Evolutionary conservation across 176 grass and related monocot species (phyloP).

Genomic region (Triticum turgidum): DNA sequence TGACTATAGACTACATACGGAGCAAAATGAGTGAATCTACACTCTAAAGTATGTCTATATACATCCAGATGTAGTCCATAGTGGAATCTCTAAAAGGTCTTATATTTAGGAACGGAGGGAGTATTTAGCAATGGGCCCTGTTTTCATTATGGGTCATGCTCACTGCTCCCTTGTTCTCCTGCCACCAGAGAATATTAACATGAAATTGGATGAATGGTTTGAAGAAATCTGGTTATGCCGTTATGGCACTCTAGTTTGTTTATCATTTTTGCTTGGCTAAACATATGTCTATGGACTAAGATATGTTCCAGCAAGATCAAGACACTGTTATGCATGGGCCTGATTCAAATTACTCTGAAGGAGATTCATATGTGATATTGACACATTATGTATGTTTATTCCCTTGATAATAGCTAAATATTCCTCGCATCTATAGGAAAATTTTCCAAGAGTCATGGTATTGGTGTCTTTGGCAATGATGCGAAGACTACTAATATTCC

Average conservation of each 20-base stretch:
- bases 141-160: neutral
- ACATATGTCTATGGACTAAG: conserved; percentile 7
- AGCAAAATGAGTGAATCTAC: too few relatives aligned
- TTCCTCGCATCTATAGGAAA: conserved; percentile 55
- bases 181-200: conserved; percentile 9
- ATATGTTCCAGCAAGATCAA: neutral
- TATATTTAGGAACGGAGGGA: too few relatives aligned
- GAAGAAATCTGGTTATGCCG: neutral
- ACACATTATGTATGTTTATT: conserved; percentile 1
- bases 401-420: conserved; percentile 16
- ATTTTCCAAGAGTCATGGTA: conserved; percentile 89
- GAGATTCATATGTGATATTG: conserved; percentile 16
- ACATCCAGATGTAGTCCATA: too few relatives aligned
- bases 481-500: conserved; percentile 86
- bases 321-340: conserved; percentile 3
- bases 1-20: too few relatives aligned
- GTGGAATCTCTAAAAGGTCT: too few relatives aligned
- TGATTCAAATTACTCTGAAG: neutral
- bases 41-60: too few relatives aligned
- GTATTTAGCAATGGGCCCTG: neutral
- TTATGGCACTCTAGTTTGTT: conserved; percentile 1
- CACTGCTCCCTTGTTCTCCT: conserved; percentile 22
- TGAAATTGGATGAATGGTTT: neutral
- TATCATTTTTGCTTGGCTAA: neutral
- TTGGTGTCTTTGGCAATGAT: conserved; percentile 97